Percentiles rank a stretch among this genome's conserved stretches.
Conservation (phyloP, 192 early-diverging fungal genomes). For the Mycoemilia scoparia region DNA sequence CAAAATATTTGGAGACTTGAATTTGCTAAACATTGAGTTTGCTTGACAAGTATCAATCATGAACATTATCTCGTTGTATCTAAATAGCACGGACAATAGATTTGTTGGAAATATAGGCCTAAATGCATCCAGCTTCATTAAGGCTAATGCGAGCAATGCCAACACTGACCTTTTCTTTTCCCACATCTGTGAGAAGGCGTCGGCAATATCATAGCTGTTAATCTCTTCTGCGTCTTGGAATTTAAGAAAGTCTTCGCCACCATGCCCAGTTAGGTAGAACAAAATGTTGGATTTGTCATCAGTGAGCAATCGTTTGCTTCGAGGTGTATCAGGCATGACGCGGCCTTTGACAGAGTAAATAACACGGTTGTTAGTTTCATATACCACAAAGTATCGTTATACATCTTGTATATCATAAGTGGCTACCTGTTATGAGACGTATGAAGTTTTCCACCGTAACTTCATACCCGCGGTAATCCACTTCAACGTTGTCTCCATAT, state of each 20-base stretch:
- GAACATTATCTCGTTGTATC: slow-evolving; percentile 96
- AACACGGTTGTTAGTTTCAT: background rate
- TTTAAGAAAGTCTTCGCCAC: slow-evolving; percentile 96
- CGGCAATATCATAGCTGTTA: slow-evolving; percentile 83
- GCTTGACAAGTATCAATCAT: slow-evolving; percentile 99
- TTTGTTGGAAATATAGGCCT: no score
- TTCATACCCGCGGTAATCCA: slow-evolving; percentile 98
- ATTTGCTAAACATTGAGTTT: slow-evolving; percentile 85
- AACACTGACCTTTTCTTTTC: slow-evolving; percentile 89
- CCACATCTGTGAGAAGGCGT: slow-evolving; percentile 94
- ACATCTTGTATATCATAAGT: no score
- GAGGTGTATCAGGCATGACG: slow-evolving; percentile 66
- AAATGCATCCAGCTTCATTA: no score
- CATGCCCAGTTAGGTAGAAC: slow-evolving; percentile 98
- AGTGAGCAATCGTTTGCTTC: slow-evolving; percentile 83
- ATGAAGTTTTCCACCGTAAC: slow-evolving; percentile 99
- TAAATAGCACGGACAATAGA: no score
- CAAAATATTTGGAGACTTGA: slow-evolving; percentile 85
- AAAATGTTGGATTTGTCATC: slow-evolving; percentile 93
- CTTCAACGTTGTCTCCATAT: slow-evolving; percentile 94
- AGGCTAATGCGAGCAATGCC: slow-evolving; percentile 16
- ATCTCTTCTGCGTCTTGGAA: slow-evolving; percentile 99
- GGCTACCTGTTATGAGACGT: slow-evolving; percentile 76
- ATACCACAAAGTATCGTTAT: no score
- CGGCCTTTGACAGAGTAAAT: slow-evolving; percentile 32